Conservation (phyloP, 2,329 filamentous ascomycete genomes). For the Colletotrichum costaricense region DNA sequence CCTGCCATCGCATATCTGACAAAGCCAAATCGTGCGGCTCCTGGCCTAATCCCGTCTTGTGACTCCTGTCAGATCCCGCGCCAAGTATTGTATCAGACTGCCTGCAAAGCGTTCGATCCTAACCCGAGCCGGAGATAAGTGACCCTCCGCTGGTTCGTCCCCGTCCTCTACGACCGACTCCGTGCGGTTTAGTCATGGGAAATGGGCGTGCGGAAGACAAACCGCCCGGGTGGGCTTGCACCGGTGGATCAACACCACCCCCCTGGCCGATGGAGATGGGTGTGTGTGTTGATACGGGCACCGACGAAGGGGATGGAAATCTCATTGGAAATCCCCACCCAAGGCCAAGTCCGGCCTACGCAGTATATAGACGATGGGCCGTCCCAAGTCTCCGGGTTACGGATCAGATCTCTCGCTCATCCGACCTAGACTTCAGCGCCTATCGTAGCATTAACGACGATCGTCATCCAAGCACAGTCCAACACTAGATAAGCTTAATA, state of each 20-base stretch:
- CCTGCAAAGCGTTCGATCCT: not conserved
- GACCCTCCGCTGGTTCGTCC: conserved; percentile 2
- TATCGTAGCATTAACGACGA: conserved; percentile 4
- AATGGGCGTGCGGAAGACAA: conserved; percentile 26
- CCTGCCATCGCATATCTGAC: conserved; percentile 28
- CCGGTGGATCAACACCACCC: conserved; percentile 11
- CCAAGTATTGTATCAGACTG: not conserved
- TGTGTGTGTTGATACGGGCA: conserved; percentile 21
- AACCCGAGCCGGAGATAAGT: conserved; percentile 29
- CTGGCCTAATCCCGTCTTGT: not conserved
- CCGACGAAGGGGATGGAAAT: conserved; percentile 30
- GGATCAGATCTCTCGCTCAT: conserved; percentile 20
- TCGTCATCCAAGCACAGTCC: not conserved
- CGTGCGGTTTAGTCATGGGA: conserved; percentile 17
- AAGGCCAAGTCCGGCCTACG: conserved; percentile 3
- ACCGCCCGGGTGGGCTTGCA: conserved; percentile 15
- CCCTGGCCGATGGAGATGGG: conserved; percentile 22
- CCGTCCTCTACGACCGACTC: conserved; percentile 9
- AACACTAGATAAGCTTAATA: conserved; percentile 8
- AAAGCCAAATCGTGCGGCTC: not conserved
- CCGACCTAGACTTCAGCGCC: conserved; percentile 2
- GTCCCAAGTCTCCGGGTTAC: conserved; percentile 19
- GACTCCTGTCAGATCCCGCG: not conserved
- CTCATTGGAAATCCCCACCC: conserved; percentile 27
- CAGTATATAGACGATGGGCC: conserved; percentile 25